phyloP scores from a whole-genome alignment of 306 rosid genomes.

The Fagus crenata region DNA sequence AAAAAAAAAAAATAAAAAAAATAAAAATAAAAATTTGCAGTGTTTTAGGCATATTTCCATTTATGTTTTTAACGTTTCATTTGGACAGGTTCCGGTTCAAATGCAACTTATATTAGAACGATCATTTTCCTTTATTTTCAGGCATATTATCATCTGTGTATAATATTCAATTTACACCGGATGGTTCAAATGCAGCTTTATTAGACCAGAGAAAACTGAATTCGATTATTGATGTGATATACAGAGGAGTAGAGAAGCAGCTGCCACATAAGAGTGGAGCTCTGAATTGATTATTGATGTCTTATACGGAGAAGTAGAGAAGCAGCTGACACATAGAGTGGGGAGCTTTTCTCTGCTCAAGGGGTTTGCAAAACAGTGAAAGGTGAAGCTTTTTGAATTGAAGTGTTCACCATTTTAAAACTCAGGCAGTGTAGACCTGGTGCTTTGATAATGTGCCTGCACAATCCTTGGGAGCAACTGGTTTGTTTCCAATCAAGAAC shows the following conservation, averaged over 20 bases:
- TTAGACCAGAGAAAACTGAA: not conserved
- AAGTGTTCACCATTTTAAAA: conserved; percentile 6
- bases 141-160: not conserved
- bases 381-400: not conserved
- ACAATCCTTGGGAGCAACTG: not conserved
- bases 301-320: not conserved
- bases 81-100: not conserved
- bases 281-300: not conserved
- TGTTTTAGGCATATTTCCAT: too few species aligned
- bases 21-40: too few species aligned
- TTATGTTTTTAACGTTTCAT: not conserved
- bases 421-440: conserved; percentile 11
- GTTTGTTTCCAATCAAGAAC: conserved; percentile 12
- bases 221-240: not conserved
- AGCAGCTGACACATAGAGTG: conserved; percentile 6
- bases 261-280: conserved; percentile 14
- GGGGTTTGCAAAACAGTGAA: not conserved
- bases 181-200: not conserved
- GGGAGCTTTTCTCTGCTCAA: conserved; percentile 17
- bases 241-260: conserved; percentile 7
- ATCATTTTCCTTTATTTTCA: not conserved
- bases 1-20: too few species aligned
- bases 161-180: not conserved
- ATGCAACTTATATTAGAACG: not conserved
- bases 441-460: not conserved